A percentile compares a stretch with the other conserved stretches of the same genome.
phyloP scores from a whole-genome alignment of 1,284 basidiomycete species.

The Jaminaea rosea region DNA sequence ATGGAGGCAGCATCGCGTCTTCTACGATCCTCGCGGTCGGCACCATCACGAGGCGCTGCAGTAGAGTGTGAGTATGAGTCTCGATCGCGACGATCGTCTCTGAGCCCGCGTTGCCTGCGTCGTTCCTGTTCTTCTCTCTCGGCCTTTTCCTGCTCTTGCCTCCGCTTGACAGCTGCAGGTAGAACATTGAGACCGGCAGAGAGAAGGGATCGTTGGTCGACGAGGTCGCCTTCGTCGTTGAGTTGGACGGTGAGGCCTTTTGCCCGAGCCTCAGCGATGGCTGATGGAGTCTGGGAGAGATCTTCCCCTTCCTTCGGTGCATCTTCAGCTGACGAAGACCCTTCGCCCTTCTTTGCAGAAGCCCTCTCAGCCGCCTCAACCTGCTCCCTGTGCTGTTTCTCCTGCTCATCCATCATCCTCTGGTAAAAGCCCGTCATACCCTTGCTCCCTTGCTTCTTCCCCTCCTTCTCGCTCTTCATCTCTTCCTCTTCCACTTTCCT shows the following conservation, averaged over 20 bases:
- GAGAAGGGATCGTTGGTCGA: slow-evolving; percentile 87
- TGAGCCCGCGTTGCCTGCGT: not conserved
- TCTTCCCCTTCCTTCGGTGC: slow-evolving; percentile 49
- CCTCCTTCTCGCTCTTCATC: slow-evolving; percentile 57
- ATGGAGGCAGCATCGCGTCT: slow-evolving; percentile 19
- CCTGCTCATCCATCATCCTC: slow-evolving; percentile 34
- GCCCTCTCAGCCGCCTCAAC: slow-evolving; percentile 62
- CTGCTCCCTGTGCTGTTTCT: slow-evolving; percentile 50
- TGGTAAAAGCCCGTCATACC: slow-evolving; percentile 54
- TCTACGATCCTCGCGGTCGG: slow-evolving; percentile 8
- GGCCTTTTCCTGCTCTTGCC: not conserved
- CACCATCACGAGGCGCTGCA: not conserved
- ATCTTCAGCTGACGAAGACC: slow-evolving; percentile 22
- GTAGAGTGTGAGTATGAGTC: not conserved
- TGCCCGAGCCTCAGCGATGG: slow-evolving; percentile 54
- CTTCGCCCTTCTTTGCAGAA: no score
- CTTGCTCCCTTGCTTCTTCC: slow-evolving; percentile 68
- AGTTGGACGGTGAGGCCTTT: slow-evolving; percentile 81
- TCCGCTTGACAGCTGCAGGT: slow-evolving; percentile 8
- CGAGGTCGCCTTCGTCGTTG: slow-evolving; percentile 94
- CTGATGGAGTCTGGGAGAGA: slow-evolving; percentile 63
- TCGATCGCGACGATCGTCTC: not conserved
- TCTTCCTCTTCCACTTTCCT: slow-evolving; percentile 60
- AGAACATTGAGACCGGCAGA: slow-evolving; percentile 80
- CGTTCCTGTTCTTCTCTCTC: not conserved